A percentile compares a stretch with the other conserved stretches of the same genome.
Conservation (phyloP, 2,329 filamentous ascomycete species). For the Aspergillus sp. region DNA sequence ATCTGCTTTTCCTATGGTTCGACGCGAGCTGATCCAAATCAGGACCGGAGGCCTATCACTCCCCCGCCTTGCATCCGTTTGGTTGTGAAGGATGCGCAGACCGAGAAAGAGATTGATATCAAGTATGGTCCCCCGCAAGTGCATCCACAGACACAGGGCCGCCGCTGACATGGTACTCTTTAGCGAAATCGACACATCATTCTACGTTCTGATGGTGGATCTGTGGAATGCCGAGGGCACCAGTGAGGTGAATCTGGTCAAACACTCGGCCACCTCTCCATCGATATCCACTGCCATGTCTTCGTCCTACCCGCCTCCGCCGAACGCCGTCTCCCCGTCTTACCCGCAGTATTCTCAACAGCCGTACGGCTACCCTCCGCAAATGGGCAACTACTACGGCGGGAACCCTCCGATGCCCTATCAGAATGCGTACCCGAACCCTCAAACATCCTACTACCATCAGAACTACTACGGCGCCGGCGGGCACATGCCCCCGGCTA, state of each 20-base stretch:
- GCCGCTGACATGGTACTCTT: conserved; percentile 25
- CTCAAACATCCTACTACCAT: conserved; percentile 32
- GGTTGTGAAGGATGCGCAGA: conserved; percentile 70
- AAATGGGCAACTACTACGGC: conserved; percentile 37
- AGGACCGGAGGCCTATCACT: conserved; percentile 94
- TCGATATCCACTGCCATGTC: conserved; percentile 80
- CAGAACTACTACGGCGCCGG: conserved; percentile 27
- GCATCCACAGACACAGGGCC: background rate
- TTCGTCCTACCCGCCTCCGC: conserved; percentile 65
- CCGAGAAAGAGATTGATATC: conserved; percentile 78
- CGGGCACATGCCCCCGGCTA: conserved; percentile 32
- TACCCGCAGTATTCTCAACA: conserved; percentile 39
- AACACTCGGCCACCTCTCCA: conserved; percentile 64
- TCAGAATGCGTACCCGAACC: conserved; percentile 32
- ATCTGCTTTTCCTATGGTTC: background rate
- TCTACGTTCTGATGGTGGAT: conserved; percentile 68
- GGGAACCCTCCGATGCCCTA: conserved; percentile 33
- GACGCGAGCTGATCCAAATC: conserved; percentile 16
- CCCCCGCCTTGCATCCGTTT: conserved; percentile 89
- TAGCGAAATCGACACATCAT: conserved; percentile 67
- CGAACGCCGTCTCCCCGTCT: conserved; percentile 37
- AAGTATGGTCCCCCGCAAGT: conserved; percentile 57
- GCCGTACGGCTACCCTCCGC: conserved; percentile 33
- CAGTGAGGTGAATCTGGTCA: conserved; percentile 67
- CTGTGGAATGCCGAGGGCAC: conserved; percentile 63